Percentiles rank a stretch among this genome's conserved stretches.
These are phyloP conservation scores for Talaromyces piceae DNA, from an alignment of 2,329 filamentous ascomycete species.

Conservation along the genomic window DNA sequence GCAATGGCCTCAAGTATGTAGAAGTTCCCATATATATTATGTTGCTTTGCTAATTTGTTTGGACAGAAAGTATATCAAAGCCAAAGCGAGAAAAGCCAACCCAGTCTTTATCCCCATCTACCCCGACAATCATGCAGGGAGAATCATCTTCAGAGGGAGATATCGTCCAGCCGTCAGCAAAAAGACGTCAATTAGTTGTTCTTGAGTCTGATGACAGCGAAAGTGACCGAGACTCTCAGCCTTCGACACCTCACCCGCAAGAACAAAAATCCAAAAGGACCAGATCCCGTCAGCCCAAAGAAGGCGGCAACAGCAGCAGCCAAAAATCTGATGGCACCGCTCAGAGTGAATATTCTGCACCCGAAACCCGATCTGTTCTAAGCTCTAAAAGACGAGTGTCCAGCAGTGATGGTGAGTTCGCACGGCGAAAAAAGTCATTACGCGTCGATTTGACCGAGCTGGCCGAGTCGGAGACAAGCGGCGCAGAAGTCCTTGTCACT, in stretches of 20 bases:
- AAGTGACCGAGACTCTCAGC: background rate
- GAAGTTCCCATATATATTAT: no score
- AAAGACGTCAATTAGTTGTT: conserved; percentile 1
- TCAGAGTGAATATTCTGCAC: background rate
- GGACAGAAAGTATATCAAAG: no score
- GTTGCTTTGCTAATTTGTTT: no score
- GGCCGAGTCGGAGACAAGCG: conserved; percentile 22
- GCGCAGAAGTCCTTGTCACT: conserved; percentile 21
- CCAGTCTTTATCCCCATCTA: background rate
- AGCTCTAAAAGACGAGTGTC: background rate
- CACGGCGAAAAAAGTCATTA: conserved; percentile 9
- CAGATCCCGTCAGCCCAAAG: background rate
- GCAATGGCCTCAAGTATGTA: background rate
- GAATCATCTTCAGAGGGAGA: conserved; percentile 5
- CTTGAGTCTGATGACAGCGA: conserved; percentile 1
- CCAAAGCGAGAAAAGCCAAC: no score
- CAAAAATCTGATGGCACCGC: background rate
- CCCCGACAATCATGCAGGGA: background rate
- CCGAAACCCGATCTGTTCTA: background rate
- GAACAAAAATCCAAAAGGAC: background rate
- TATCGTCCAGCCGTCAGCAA: conserved; percentile 3
- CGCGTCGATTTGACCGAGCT: conserved; percentile 11
- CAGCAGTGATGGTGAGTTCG: background rate
- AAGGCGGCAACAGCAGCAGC: background rate
- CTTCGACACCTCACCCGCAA: background rate